A percentile compares a stretch with the other conserved stretches of the same genome.
Evolutionary conservation across 1,139 yeast species (phyloP).

Genomic region (Pichia kudriavzevii): DNA sequence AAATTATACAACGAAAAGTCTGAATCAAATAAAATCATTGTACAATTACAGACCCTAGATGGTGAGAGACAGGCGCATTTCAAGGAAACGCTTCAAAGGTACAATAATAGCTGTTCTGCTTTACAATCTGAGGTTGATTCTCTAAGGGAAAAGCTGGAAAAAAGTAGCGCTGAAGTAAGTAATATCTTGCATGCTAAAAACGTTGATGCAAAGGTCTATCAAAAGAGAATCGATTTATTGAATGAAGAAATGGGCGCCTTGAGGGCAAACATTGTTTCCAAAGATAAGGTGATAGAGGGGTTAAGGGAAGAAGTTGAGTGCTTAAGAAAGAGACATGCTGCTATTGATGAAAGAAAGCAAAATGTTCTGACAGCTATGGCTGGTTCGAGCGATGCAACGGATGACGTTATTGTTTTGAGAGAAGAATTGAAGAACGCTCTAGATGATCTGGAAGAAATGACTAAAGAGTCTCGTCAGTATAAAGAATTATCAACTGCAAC

Average conservation of each 20-base stretch:
- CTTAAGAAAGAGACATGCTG: conserved; percentile 20
- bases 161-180: conserved; percentile 43
- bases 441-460: conserved; percentile 41
- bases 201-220: conserved; percentile 54
- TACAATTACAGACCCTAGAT: conserved; percentile 52
- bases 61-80: conserved; percentile 54
- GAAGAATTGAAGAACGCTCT: conserved; percentile 36
- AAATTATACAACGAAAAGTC: conserved; percentile 53
- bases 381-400: conserved; percentile 27
- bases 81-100: conserved; percentile 43
- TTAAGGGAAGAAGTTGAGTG: conserved; percentile 23
- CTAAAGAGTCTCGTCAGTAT: conserved; percentile 42
- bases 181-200: conserved; percentile 45
- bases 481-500: conserved; percentile 42
- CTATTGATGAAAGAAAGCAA: conserved; percentile 31
- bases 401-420: conserved; percentile 30
- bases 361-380: conserved; percentile 32
- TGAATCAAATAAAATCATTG: conserved; percentile 51
- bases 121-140: conserved; percentile 41
- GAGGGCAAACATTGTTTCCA: conserved; percentile 36
- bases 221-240: conserved; percentile 56
- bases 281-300: conserved; percentile 32
- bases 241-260: conserved; percentile 39
- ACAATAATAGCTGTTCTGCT: conserved; percentile 42
- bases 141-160: conserved; percentile 40